Evolutionary conservation across 176 grass and related monocot genomes (phyloP), one percentile per base, ranked within the genome.

Genomic region (Oryza coarctata): DNA sequence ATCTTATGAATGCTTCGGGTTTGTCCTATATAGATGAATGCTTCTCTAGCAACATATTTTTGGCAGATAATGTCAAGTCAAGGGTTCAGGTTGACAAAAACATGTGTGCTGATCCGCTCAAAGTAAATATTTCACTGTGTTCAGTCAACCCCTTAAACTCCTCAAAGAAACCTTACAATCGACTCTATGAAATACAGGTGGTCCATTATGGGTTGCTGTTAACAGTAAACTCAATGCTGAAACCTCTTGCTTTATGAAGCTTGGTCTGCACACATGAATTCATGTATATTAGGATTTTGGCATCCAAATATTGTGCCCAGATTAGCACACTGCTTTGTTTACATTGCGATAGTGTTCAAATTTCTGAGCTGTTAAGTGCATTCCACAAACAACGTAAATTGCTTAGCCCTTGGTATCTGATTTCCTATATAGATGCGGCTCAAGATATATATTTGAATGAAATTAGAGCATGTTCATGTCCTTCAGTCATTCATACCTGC

Each of bases 401-500:
- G 32, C 20, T 23, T 28, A 15, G n/a, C 68, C 20, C 25, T 72
- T 82, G 43, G 11, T 33, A 44, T 40, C 20, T 69, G 47, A 43
- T 33, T 70, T n/a, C 62, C 28, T 8, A 34, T 45, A 6, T 82
- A 17, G 12, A 32, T 72, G 20, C 30, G 0, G 25, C 26, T 61
- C 35, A 41, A 41, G 11, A 41, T 43, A 41, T 61, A 61, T 55
- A 14, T 27, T 70, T 18, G 11, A 33, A 71, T 81, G 35, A 18
- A 61, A 61, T 60, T 71, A 61, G 39, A 58, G 33, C 18, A 63
- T 63, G 8, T 26, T 44, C 39, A 63, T 63, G 52, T 58, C 44
- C 33, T 66, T n/a, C n/a, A n/a, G 32, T 61, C n/a, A n/a, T n/a
- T n/a, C n/a, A 71, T 66, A 66, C 81, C 28, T 43, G 9, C 38